Evolutionary conservation across 257 asterid species (phyloP), one percentile per base, ranked within the genome.

Genomic region (Ocimum tenuiflorum): DNA sequence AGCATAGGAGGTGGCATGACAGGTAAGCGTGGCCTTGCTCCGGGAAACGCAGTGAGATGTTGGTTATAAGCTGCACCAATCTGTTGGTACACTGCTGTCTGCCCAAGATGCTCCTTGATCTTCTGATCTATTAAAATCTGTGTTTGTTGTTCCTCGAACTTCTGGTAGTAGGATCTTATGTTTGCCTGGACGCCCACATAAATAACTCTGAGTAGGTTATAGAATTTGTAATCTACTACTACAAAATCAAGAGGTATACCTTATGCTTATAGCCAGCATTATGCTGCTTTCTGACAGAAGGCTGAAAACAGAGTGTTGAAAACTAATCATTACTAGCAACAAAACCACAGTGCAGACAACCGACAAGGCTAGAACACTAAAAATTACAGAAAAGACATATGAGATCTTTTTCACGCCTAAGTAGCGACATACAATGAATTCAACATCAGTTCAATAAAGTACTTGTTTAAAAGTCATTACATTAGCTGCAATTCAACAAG

Each of bases 251-350:
- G 59, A 68, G 42, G 53, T 42, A 33, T 75, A 82, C 91, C 91
- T 85, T 85, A 75, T 85, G 91, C 54, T 85, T 85, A 83, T 82
- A 85, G 45, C 88, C 91, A 65, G 88, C 55, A 82, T 82, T 85
- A 61, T 85, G 91, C 82, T 82, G 91, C 71, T 85, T 82, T 67
- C 91, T 66, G 51, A 85, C 91, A 12, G 91, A 85, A 39, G 91
- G 91, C 91, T 85, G 83, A 48, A 68, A 58, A 10, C 15, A 36
- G 6, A 52, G 17, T 2, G 60, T 3, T 47, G 27, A 24, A 38
- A 67, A 50, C 47, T 43, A 22, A 43, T 49, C 11, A 51, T 43
- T 43, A 22, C 14, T 59, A 39, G 47, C 27, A 17, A 36, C 51
- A 14, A 41, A 19, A 8, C 53, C 3, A 47, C 4, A 38, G 12